These are phyloP conservation scores for Bipolaris victoriae DNA, from an alignment of 2,329 filamentous ascomycete species.

Conservation along the genomic window DNA sequence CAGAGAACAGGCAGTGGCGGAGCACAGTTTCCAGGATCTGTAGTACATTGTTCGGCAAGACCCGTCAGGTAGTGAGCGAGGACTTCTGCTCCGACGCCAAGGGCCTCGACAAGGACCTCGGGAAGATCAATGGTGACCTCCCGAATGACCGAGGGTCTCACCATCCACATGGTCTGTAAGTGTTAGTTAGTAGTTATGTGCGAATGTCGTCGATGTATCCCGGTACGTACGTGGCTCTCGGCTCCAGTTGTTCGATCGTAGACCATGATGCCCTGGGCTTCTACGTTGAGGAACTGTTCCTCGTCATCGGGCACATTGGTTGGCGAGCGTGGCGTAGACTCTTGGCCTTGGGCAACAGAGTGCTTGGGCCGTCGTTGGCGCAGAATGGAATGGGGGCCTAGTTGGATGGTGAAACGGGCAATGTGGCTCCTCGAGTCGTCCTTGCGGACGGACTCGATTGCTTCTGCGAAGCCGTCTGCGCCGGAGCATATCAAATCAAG, in stretches of 20 bases:
- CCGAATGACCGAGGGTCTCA: slow-evolving; percentile 85
- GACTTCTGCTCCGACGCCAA: slow-evolving; percentile 93
- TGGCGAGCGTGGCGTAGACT: slow-evolving; percentile 39
- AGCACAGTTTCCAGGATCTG: slow-evolving; percentile 75
- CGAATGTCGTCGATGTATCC: not conserved
- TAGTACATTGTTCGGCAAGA: slow-evolving; percentile 80
- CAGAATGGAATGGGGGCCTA: slow-evolving; percentile 47
- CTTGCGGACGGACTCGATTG: slow-evolving; percentile 80
- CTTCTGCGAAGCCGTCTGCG: slow-evolving; percentile 78
- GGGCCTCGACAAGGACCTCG: slow-evolving; percentile 83
- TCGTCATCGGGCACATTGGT: slow-evolving; percentile 38
- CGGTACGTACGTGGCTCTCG: slow-evolving; percentile 80
- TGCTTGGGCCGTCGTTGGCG: slow-evolving; percentile 37
- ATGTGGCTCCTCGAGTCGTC: slow-evolving; percentile 94
- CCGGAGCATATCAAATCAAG: slow-evolving; percentile 82
- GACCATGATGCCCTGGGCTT: slow-evolving; percentile 98
- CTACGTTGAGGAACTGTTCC: slow-evolving; percentile 74
- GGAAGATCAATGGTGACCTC: slow-evolving; percentile 97
- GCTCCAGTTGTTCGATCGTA: slow-evolving; percentile 86
- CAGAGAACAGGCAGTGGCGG: slow-evolving; percentile 87
- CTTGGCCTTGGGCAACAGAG: slow-evolving; percentile 37
- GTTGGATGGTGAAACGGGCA: slow-evolving; percentile 51
- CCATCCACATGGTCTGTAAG: slow-evolving; percentile 96
- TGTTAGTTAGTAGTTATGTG: slow-evolving; percentile 28
- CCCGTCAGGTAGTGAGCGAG: slow-evolving; percentile 91